These are phyloP conservation scores for Acephala macrosclerotiorum DNA, from an alignment of 2,329 filamentous ascomycete genomes.

Conservation along the genomic window DNA sequence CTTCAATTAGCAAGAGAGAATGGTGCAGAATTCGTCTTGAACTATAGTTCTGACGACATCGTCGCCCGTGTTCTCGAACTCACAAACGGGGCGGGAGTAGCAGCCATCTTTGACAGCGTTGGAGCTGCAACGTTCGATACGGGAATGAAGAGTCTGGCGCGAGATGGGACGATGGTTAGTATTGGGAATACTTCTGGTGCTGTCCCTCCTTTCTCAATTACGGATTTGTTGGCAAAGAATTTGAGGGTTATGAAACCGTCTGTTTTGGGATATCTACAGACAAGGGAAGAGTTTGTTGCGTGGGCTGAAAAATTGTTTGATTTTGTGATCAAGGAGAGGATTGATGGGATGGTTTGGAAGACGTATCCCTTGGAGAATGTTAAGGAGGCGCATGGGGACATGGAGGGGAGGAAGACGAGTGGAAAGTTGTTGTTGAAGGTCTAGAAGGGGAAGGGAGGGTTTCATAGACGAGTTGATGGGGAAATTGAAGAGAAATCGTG, in stretches of 20 bases:
- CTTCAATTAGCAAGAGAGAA: constrained; percentile 70
- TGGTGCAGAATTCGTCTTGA: constrained; percentile 76
- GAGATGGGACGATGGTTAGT: constrained; percentile 79
- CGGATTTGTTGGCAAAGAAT: constrained; percentile 75
- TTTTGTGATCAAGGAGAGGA: constrained; percentile 71
- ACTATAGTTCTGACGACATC: constrained; percentile 67
- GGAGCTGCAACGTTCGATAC: constrained; percentile 85
- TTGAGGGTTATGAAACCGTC: constrained; percentile 76
- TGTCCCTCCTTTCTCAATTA: constrained; percentile 69
- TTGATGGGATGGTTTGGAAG: constrained; percentile 80
- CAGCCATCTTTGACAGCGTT: constrained; percentile 85
- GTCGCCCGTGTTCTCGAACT: constrained; percentile 68
- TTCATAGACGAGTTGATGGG: neutral
- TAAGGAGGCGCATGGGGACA: constrained; percentile 74
- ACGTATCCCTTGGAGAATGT: constrained; percentile 79
- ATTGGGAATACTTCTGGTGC: constrained; percentile 85
- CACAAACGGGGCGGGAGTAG: constrained; percentile 75
- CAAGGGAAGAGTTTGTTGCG: constrained; percentile 72
- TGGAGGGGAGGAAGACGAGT: constrained; percentile 82
- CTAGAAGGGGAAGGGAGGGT: constrained; percentile 47
- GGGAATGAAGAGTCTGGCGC: constrained; percentile 75
- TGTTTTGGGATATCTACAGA: constrained; percentile 74
- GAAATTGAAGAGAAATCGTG: too few relatives aligned
- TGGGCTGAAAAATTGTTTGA: constrained; percentile 78
- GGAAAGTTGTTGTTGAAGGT: constrained; percentile 83